Base-by-base conservation (phyloP, 1,284 basidiomycete species). In the Trichosporon coremiiforme region DNA sequence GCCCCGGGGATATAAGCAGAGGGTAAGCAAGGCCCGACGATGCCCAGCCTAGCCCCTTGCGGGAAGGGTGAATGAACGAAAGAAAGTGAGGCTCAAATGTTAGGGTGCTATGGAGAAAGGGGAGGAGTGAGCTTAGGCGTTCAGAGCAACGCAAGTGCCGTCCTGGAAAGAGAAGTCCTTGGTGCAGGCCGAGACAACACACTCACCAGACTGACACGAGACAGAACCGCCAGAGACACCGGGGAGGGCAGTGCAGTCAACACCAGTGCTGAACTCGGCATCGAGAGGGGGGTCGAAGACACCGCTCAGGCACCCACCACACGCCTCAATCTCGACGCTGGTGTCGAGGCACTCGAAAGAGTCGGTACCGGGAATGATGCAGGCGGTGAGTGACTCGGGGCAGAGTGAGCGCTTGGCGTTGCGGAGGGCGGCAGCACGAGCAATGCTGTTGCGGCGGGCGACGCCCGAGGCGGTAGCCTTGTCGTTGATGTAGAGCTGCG, bases 281-380 rank as follows among this genome's bases (percentile, higher is more conserved):
- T 62, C 33, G 57, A 35, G 57, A 15, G n/a, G 15, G 1, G 62
- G 47, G n/a, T 38, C 50, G 50, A 65, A 25, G 65, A 63, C 29
- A 13, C 64, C 68, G 29, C 9, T 12, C 4, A n/a, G 17, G 57
- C 68, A 69, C 2, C 65, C 68, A 12, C 68, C 68, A 36, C 68
- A 69, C n/a, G 68, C 29, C 36, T 63, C 55, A 41, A 73, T 67
- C 65, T 73, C 69, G 25, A 41, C 4, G n/a, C 38, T 7, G 47
- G 65, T 65, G 67, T 73, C 71, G 69, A 73, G 29, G 60, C 71
- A 73, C 69, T 73, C 69, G 63, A 57, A 70, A 13, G 55, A 36
- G 45, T 63, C 66, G 9, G 17, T n/a, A 20, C 38, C 55, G 29
- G 68, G 64, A 15, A 69, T 35, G 17, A 38, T 25, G 66, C 69